A percentile compares a stretch with the other conserved stretches of the same genome.
Conservation (phyloP, 2,329 filamentous ascomycete genomes). For the Orbilia quercus region DNA sequence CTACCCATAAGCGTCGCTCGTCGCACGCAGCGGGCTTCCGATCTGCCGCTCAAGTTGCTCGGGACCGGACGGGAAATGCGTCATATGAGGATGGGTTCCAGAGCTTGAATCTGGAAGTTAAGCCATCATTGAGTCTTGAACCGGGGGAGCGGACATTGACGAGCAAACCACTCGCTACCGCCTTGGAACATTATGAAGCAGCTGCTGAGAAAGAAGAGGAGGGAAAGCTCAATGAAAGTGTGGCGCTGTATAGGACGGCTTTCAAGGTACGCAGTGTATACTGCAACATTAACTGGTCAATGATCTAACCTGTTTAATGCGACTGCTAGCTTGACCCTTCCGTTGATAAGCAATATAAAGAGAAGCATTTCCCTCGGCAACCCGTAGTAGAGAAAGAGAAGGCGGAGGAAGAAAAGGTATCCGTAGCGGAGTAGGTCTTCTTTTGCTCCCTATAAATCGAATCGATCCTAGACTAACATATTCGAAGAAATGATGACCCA, state of each 20-base stretch:
- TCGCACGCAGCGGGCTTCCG: slow-evolving; percentile 22
- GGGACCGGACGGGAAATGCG: slow-evolving; percentile 1
- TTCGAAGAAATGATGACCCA: neutral
- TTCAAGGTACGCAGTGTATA: slow-evolving; percentile 73
- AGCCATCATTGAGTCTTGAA: slow-evolving; percentile 24
- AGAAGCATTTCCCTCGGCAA: slow-evolving; percentile 81
- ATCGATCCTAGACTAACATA: slow-evolving; percentile 66
- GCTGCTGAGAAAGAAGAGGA: slow-evolving; percentile 88
- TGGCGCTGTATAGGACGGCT: slow-evolving; percentile 87
- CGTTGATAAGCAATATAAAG: slow-evolving; percentile 87
- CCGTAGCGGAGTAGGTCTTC: slow-evolving; percentile 59
- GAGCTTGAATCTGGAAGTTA: slow-evolving; percentile 40
- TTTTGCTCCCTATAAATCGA: neutral
- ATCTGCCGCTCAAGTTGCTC: slow-evolving; percentile 9
- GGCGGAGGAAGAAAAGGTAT: slow-evolving; percentile 29
- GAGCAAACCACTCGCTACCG: slow-evolving; percentile 66
- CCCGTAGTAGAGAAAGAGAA: slow-evolving; percentile 30
- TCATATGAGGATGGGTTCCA: slow-evolving; percentile 39
- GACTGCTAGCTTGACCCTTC: slow-evolving; percentile 77
- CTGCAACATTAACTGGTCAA: neutral
- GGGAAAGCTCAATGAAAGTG: slow-evolving; percentile 87
- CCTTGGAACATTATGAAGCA: slow-evolving; percentile 90
- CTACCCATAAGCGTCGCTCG: slow-evolving; percentile 36
- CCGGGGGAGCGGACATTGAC: slow-evolving; percentile 36
- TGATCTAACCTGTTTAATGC: slow-evolving; percentile 5